Base-by-base conservation (phyloP, 1,284 basidiomycete species). In the Blastosporella zonata region DNA sequence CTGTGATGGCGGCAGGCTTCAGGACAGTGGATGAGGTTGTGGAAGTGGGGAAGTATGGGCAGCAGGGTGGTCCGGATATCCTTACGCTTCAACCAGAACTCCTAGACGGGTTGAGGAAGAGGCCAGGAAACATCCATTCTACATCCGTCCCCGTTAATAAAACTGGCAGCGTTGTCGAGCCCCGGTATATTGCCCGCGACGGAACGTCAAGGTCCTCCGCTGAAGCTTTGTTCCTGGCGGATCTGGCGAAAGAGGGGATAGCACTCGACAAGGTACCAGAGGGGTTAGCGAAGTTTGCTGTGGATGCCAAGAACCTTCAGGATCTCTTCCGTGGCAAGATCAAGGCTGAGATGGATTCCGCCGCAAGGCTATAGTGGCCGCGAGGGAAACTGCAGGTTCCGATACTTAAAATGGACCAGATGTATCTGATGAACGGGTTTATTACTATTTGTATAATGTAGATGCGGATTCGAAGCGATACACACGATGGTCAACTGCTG, bases 1-100 rank as follows among this genome's bases (percentile, higher is more conserved):
- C 63, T 22, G 55, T 67, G n/a, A 65, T 67, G 66, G 66, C 65
- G 1, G 66, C 66, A 1, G 66, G 67, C 1, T 68, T 67, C 47
- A 44, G 64, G 7, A 57, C 53, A 2, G 59, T 58, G 0, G 65
- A 65, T 18, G 67, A 68, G 46, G 60, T 67, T 4, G 45, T 67
- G 8, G 63, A 66, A 44, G 34, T 66, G 34, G 57, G 59, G 2
- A 57, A 54, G 45, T 50, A 52, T 37, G 64, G 64, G 12, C 49
- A 43, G 12, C 31, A 35, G 21, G 61, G 58, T 25, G 62, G 62
- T 2, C 60, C 65, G 1, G 64, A 67, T 43, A 21, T 64, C 7
- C 58, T 67, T 15, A 69, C 65, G 2, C 50, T 67, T 2, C 66
- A 67, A 20, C 65, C 66, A 6, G 56, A 63, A 15, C 45, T 69